Percentiles rank a stretch among this genome's conserved stretches.
Conservation (phyloP, 352 stramenopile genomes). For the Phytophthora pinifolia region DNA sequence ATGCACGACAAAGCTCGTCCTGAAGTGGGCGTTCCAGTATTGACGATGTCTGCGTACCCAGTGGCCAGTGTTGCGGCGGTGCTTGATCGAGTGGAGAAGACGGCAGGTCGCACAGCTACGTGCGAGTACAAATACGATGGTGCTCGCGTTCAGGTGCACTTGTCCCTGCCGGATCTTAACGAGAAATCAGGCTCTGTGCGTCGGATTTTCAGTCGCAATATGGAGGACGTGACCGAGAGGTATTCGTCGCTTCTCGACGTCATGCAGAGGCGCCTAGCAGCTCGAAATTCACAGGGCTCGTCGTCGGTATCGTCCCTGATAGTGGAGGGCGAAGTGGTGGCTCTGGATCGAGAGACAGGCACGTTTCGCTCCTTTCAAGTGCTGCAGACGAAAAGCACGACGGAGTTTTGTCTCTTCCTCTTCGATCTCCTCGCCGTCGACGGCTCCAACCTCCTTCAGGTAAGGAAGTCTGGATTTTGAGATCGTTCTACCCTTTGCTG, state of each 20-base stretch:
- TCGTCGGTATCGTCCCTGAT: conserved; percentile 44
- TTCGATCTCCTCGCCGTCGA: conserved; percentile 75
- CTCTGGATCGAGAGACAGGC: conserved; percentile 49
- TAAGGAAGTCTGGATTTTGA: conserved; percentile 11
- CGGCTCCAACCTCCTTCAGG: conserved; percentile 47
- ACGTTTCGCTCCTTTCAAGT: conserved; percentile 76
- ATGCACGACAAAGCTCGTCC: conserved; percentile 41
- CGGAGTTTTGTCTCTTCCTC: conserved; percentile 74
- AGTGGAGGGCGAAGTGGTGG: conserved; percentile 78
- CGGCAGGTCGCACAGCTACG: conserved; percentile 34
- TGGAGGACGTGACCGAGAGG: conserved; percentile 75
- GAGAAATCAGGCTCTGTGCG: conserved; percentile 4
- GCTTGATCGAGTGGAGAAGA: conserved; percentile 49
- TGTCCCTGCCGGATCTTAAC: conserved; percentile 21
- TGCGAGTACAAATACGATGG: conserved; percentile 89
- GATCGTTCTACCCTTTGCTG: background rate
- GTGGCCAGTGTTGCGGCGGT: conserved; percentile 57
- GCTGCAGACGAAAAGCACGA: conserved; percentile 72
- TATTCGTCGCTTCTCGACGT: conserved; percentile 61
- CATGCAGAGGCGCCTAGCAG: conserved; percentile 31
- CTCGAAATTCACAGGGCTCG: conserved; percentile 6
- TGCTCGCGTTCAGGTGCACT: conserved; percentile 74
- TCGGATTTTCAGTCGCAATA: conserved; percentile 85
- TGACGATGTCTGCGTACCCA: conserved; percentile 82
- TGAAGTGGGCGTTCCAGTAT: conserved; percentile 54